Evolutionary conservation across 2,329 filamentous ascomycete genomes (phyloP).

Genomic region (Hypoxylon sp.): DNA sequence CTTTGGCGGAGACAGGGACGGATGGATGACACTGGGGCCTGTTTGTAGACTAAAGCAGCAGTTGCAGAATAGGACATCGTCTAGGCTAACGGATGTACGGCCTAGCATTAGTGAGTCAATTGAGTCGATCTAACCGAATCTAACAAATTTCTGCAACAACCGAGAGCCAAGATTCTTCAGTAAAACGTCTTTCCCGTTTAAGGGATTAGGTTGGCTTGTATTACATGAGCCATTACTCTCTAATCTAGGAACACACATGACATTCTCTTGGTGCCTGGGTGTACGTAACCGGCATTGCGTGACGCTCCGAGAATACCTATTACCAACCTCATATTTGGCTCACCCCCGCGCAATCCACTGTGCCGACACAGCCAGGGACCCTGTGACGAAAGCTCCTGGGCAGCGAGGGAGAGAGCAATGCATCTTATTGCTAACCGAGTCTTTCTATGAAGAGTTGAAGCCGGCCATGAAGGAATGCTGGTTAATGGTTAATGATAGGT

Average conservation of each 20-base stretch:
- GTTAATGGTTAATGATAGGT: background rate
- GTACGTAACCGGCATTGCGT: slow-evolving; percentile 38
- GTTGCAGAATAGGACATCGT: background rate
- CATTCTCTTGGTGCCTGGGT: slow-evolving; percentile 4
- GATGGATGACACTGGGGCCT: slow-evolving; percentile 1
- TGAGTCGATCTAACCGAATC: background rate
- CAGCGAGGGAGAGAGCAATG: slow-evolving; percentile 6
- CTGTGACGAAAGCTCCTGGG: slow-evolving; percentile 23
- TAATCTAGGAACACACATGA: slow-evolving; percentile 15
- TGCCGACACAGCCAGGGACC: slow-evolving; percentile 25
- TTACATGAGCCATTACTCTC: slow-evolving; percentile 10
- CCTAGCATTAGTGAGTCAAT: slow-evolving; percentile 10
- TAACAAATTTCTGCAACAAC: background rate
- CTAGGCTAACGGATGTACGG: background rate
- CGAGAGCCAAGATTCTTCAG: background rate
- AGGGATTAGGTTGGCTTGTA: background rate
- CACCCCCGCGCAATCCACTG: slow-evolving; percentile 35
- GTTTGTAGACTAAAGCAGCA: background rate
- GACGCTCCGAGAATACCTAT: slow-evolving; percentile 34
- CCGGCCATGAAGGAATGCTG: background rate
- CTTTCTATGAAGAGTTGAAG: background rate
- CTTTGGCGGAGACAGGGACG: slow-evolving; percentile 8
- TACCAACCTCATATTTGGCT: slow-evolving; percentile 27
- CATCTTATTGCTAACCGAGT: slow-evolving; percentile 17
- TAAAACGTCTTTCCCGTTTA: background rate